Evolutionary conservation across 495 filamentous ascomycete species (phyloP).

Genomic region (Massariosphaeria phaeospora): DNA sequence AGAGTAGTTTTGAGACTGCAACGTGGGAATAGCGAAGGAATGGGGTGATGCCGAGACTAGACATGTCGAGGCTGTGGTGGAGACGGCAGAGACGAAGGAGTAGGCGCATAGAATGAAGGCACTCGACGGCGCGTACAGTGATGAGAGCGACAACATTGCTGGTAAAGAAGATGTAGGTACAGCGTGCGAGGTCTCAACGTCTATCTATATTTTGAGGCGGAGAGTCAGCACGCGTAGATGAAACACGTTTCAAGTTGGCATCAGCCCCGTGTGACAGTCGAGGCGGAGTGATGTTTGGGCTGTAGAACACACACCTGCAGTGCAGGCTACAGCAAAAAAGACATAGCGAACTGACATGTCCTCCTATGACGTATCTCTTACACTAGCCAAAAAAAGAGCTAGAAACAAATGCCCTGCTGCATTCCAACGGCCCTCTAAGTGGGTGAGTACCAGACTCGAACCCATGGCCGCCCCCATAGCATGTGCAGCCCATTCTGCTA

Average conservation of each 20-base stretch:
- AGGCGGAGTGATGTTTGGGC: too few species aligned
- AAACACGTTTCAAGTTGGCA: constrained; percentile 1
- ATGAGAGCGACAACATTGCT: neutral
- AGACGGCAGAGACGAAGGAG: neutral
- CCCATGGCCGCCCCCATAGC: too few species aligned
- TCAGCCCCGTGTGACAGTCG: neutral
- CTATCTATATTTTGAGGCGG: neutral
- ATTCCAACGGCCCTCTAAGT: too few species aligned
- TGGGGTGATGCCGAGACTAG: neutral
- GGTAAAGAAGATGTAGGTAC: neutral
- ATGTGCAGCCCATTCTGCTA: too few species aligned
- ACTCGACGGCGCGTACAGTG: too few species aligned
- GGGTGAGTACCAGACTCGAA: too few species aligned
- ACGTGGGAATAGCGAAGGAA: constrained; percentile 7
- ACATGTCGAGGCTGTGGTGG: neutral
- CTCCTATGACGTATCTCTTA: too few species aligned
- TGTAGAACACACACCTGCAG: too few species aligned
- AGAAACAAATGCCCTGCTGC: too few species aligned
- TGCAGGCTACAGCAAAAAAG: too few species aligned
- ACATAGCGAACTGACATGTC: too few species aligned
- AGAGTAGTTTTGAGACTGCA: constrained; percentile 8
- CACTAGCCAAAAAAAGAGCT: too few species aligned
- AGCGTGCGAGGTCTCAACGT: neutral
- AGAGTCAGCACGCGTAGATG: neutral
- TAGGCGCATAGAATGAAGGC: neutral